Conservation (phyloP, 768 basidiomycete genomes). For the Amanita fuliginea region DNA sequence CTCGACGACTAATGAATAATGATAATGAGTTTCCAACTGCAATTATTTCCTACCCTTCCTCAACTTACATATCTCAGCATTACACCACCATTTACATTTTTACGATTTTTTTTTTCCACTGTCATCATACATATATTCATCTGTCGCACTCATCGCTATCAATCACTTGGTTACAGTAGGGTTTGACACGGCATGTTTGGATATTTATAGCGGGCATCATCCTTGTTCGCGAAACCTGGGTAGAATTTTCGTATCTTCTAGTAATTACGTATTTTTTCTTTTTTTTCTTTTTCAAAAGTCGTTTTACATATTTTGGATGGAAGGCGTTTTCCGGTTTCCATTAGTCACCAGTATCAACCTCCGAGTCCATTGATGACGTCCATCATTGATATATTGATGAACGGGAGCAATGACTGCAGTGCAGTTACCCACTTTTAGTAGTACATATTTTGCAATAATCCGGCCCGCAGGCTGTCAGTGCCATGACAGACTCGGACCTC, state of each 20-base stretch:
- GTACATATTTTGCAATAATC: too few species aligned
- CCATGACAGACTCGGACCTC: too few species aligned
- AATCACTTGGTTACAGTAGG: background rate
- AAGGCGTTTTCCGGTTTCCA: too few species aligned
- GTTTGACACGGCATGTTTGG: background rate
- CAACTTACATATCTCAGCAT: background rate
- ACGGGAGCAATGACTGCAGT: too few species aligned
- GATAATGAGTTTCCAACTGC: background rate
- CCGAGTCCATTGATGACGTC: too few species aligned
- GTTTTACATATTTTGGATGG: too few species aligned
- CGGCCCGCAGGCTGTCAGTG: too few species aligned
- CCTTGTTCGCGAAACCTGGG: background rate
- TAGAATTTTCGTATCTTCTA: background rate
- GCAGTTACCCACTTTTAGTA: too few species aligned
- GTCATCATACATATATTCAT: background rate
- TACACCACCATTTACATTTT: background rate
- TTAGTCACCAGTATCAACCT: too few species aligned
- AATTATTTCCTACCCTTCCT: background rate
- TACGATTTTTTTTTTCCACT: background rate
- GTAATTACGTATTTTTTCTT: background rate
- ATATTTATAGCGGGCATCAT: conserved; percentile 6
- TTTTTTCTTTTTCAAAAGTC: too few species aligned
- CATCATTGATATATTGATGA: too few species aligned
- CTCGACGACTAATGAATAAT: background rate
- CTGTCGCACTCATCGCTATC: conserved; percentile 1